These are phyloP conservation scores for Reticulascus tulasneorum DNA, from an alignment of 2,329 filamentous ascomycete genomes.

Conservation along the genomic window DNA sequence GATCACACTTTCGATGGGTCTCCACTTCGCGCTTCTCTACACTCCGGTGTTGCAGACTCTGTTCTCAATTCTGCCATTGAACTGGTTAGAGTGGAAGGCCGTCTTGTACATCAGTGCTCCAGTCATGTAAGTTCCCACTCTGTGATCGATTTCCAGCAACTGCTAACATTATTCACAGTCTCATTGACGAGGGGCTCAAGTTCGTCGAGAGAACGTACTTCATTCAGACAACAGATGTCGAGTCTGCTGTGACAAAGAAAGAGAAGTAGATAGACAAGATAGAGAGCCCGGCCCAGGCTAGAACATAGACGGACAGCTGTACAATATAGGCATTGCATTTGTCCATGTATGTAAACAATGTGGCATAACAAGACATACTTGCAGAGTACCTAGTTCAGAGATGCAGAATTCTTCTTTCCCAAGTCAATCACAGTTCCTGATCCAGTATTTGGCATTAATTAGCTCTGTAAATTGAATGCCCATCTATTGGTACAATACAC, in stretches of 20 bases:
- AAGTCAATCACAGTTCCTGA: too few species aligned
- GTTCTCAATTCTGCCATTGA: constrained; percentile 87
- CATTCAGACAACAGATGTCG: constrained; percentile 43
- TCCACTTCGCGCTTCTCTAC: constrained; percentile 94
- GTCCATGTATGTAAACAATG: too few species aligned
- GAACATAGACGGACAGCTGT: constrained; percentile 24
- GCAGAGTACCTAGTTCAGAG: too few species aligned
- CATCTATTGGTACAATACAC: constrained; percentile 32
- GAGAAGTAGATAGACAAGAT: constrained; percentile 38
- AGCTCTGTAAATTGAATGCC: too few species aligned
- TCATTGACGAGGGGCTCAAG: constrained; percentile 84
- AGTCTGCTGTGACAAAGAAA: constrained; percentile 47
- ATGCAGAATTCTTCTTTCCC: too few species aligned
- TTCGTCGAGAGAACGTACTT: constrained; percentile 67
- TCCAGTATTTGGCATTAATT: too few species aligned
- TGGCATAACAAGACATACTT: too few species aligned
- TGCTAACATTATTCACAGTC: constrained; percentile 36
- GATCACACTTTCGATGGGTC: constrained; percentile 84
- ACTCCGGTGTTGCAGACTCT: constrained; percentile 81
- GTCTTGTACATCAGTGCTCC: constrained; percentile 84
- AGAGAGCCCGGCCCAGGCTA: constrained; percentile 18
- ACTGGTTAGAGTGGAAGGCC: constrained; percentile 86
- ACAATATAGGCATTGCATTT: constrained; percentile 19
- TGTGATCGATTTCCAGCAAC: background rate
- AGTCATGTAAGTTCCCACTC: constrained; percentile 68